A percentile compares a stretch with the other conserved stretches of the same genome.
Evolutionary conservation across 2,329 filamentous ascomycete genomes (phyloP).

Genomic region (Colletotrichum theobromicola): DNA sequence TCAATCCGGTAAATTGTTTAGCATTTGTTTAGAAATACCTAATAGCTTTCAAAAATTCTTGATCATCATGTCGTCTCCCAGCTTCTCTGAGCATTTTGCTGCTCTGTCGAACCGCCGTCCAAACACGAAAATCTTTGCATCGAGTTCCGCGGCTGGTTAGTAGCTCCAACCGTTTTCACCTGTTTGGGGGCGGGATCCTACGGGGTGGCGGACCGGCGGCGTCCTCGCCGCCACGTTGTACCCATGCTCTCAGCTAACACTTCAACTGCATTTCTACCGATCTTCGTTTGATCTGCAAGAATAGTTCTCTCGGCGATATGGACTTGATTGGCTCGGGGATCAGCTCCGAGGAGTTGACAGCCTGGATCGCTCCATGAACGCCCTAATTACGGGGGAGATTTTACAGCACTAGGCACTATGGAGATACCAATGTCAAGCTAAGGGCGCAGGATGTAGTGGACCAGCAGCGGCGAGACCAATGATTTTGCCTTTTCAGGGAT

Average conservation of each 20-base stretch:
- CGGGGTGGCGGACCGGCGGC: not conserved
- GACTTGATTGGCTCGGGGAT: not conserved
- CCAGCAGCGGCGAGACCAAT: not conserved
- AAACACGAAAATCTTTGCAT: fast-evolving
- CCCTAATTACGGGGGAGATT: not conserved
- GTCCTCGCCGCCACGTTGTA: not conserved
- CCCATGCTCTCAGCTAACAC: not conserved
- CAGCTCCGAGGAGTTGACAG: not conserved
- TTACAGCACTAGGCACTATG: not conserved
- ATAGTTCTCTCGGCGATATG: not conserved
- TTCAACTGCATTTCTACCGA: not conserved
- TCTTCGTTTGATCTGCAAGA: not conserved
- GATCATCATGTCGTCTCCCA: fast-evolving
- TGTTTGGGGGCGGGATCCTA: not conserved
- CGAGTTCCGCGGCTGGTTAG: not conserved
- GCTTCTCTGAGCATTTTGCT: not conserved
- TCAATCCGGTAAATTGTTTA: not conserved
- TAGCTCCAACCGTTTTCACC: not conserved
- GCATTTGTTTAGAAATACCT: not conserved
- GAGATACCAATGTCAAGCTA: not conserved
- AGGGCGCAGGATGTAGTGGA: not conserved
- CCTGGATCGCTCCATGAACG: not conserved
- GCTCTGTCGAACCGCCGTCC: not conserved
- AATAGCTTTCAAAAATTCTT: not conserved
- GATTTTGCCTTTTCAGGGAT: not conserved